A percentile compares a stretch with the other conserved stretches of the same genome.
These are phyloP conservation scores for Drosera spatulata DNA, from an alignment of 179 eudicot species.

Conservation along the genomic window DNA sequence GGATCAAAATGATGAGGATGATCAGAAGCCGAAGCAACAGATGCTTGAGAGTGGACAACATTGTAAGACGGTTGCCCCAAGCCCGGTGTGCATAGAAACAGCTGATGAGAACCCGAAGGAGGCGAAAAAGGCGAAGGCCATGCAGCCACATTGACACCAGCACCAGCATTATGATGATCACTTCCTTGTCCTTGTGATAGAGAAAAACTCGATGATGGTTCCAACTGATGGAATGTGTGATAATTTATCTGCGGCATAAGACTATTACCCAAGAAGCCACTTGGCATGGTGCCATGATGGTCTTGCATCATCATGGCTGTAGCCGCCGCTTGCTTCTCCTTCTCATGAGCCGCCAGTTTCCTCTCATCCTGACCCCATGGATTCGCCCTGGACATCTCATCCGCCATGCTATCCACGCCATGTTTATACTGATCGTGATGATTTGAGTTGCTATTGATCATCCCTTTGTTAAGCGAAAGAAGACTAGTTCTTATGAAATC, in stretches of 20 bases:
- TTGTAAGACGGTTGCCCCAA: conserved; percentile 11
- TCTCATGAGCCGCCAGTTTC: not conserved
- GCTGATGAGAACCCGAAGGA: conserved; percentile 9
- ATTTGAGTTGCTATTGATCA: not conserved
- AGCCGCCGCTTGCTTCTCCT: not conserved
- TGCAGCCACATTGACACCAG: not conserved
- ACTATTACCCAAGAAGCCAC: not conserved
- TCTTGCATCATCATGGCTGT: not conserved
- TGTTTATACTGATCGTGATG: not conserved
- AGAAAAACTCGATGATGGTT: conserved; percentile 30
- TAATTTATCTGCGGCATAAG: not conserved
- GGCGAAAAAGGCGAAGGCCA: conserved; percentile 7
- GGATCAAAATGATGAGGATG: conserved; percentile 13
- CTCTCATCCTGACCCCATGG: not conserved
- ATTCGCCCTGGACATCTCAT: not conserved
- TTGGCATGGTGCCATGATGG: not conserved
- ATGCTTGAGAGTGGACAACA: conserved; percentile 20
- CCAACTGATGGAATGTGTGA: conserved; percentile 1
- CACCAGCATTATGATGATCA: not conserved
- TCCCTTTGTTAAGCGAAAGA: not conserved
- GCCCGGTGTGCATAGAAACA: conserved; percentile 15
- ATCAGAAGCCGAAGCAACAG: conserved; percentile 1
- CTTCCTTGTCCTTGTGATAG: conserved; percentile 9
- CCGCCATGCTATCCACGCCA: not conserved
- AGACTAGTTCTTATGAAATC: conserved; percentile 7